Evolutionary conservation across 805 yeast species (phyloP), one percentile per base, ranked within the genome.

Genomic region (Myxozyma monticola): DNA sequence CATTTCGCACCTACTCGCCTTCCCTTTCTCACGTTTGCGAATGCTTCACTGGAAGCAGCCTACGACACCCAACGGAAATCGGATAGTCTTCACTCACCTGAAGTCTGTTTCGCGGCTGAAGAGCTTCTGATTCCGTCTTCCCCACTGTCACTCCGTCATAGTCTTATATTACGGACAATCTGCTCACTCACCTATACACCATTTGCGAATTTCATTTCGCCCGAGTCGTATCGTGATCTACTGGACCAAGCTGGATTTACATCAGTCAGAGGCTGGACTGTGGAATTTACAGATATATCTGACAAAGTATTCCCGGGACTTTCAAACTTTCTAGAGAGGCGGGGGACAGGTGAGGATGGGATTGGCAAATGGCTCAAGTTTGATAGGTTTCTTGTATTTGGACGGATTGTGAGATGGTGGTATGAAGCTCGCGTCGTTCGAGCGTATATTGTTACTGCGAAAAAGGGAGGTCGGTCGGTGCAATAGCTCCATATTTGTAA

Each of bases 331-430:
- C 18, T 54, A 3, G 48, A 44, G 12, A 15, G 15, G 1, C 25
- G 57, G n/a, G 48, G 37, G 18, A 17, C 15, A 7, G 44, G 29
- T 5, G 22, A 20, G 6, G 48, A 42, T 24, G 36, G 25, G n/a
- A 21, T 42, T 24, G 51, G 51, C 6, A 33, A 28, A 22, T 46
- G 15, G 15, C 17, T 54, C n/a, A 25, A 30, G 15, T 54, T 54
- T 24, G 46, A 45, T 20, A 31, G 39, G 18, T 54, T 48, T 37
- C 1, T 15, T 8, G 22, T 7, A 15, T 54, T 54, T 43, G 48
- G 51, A 3, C 41, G 33, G 33, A 39, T 50, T 6, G 39, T 54
- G 12, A 10, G 40, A 20, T 54, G 58, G 58, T 54, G 55, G 58
- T 25, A 24, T n/a, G 33, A 28, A 3, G 20, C 22, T 4, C 44